A percentile compares a stretch with the other conserved stretches of the same genome.
These are phyloP conservation scores for Sarcodon sp. DNA, from an alignment of 768 basidiomycete species.

Conservation along the genomic window DNA sequence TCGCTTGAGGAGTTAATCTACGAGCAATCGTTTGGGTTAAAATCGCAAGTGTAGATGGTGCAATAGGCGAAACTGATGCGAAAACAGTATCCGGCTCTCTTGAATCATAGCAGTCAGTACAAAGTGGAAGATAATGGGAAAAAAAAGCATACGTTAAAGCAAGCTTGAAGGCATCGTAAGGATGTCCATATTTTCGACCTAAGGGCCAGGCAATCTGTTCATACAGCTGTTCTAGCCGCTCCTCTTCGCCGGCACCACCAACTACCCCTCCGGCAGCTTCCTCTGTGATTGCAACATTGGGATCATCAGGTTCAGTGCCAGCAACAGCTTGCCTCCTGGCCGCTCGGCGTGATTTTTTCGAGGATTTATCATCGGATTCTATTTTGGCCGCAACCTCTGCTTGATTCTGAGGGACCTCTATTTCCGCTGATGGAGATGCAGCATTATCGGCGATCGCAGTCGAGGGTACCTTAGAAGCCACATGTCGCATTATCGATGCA, in stretches of 20 bases:
- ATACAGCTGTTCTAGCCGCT: slow-evolving; percentile 75
- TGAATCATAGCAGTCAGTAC: slow-evolving; percentile 5
- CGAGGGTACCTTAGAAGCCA: slow-evolving; percentile 69
- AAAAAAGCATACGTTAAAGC: slow-evolving; percentile 65
- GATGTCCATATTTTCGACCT: slow-evolving; percentile 83
- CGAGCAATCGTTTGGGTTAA: slow-evolving; percentile 82
- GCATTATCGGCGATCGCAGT: slow-evolving; percentile 17
- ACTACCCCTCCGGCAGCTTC: slow-evolving; percentile 27
- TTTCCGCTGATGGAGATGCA: slow-evolving; percentile 15
- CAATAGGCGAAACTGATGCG: slow-evolving; percentile 46
- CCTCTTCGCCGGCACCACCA: slow-evolving; percentile 42
- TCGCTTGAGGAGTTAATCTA: slow-evolving; percentile 92
- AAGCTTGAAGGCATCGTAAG: slow-evolving; percentile 96
- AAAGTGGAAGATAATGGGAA: slow-evolving; percentile 16
- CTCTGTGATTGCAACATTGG: slow-evolving; percentile 19
- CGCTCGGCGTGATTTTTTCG: slow-evolving; percentile 32
- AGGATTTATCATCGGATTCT: slow-evolving; percentile 21
- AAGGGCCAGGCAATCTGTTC: slow-evolving; percentile 91
- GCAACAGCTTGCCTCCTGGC: slow-evolving; percentile 27
- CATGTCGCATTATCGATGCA: slow-evolving; percentile 84
- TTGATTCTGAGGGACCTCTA: slow-evolving; percentile 14
- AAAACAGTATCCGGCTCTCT: slow-evolving; percentile 80
- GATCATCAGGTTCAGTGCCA: slow-evolving; percentile 16
- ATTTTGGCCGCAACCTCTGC: slow-evolving; percentile 17
- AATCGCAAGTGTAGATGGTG: slow-evolving; percentile 42